These are phyloP conservation scores for Sporothrix brunneoviolacea DNA, from an alignment of 2,329 filamentous ascomycete species.

Conservation along the genomic window DNA sequence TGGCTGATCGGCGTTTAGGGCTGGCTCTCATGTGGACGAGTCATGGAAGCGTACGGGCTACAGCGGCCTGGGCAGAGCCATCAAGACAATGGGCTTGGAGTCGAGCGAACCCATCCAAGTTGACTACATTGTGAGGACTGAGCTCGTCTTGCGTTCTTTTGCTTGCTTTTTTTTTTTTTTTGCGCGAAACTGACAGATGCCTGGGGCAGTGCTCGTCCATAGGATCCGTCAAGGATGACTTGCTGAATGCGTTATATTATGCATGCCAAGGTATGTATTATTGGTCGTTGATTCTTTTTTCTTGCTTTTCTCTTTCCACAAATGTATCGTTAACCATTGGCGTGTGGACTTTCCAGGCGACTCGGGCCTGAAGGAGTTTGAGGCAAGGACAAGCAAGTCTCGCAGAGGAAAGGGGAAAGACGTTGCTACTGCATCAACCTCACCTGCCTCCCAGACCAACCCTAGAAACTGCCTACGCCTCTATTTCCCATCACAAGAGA, in stretches of 20 bases:
- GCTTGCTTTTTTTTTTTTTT: background rate
- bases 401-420: constrained; percentile 21
- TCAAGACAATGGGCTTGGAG: constrained; percentile 56
- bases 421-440: background rate
- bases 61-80: constrained; percentile 62
- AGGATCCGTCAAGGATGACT: constrained; percentile 63
- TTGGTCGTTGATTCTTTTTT: background rate
- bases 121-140: constrained; percentile 60
- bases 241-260: constrained; percentile 53
- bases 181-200: background rate
- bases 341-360: constrained; percentile 26
- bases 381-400: constrained; percentile 29
- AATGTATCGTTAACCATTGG: background rate
- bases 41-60: constrained; percentile 53
- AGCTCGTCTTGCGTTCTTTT: background rate
- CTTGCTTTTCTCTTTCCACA: background rate
- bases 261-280: constrained; percentile 44
- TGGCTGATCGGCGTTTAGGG: constrained; percentile 40
- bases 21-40: constrained; percentile 40
- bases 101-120: constrained; percentile 53
- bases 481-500: constrained; percentile 73
- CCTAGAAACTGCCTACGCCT: constrained; percentile 52
- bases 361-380: constrained; percentile 40
- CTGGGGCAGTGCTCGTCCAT: constrained; percentile 66
- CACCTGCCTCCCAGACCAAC: background rate